Percentiles rank a stretch among this genome's conserved stretches.
Conservation (phyloP, 176 grass and related monocot species). For the Poa pratensis region DNA sequence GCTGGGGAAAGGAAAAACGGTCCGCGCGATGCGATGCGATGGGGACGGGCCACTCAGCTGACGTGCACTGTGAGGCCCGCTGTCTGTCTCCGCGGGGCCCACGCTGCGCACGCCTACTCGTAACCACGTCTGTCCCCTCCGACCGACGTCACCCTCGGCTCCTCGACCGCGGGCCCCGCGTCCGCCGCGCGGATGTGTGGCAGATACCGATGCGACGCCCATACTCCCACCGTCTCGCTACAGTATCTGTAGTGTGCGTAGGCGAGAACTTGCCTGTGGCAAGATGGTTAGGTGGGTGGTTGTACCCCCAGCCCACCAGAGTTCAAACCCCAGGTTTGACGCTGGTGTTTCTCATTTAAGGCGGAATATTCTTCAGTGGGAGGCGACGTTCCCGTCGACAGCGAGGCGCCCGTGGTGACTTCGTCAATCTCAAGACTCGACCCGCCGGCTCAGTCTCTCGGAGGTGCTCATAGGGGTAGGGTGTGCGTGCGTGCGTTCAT, state of each 20-base stretch:
- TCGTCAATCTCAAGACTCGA: too few relatives aligned
- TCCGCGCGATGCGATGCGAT: slow-evolving; percentile 25
- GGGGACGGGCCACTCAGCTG: slow-evolving; percentile 25
- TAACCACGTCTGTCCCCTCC: slow-evolving; percentile 7
- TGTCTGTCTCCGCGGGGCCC: neutral
- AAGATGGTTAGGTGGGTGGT: too few relatives aligned
- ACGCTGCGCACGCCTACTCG: neutral
- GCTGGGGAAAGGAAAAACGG: neutral
- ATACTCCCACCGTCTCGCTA: neutral
- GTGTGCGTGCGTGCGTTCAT: too few relatives aligned
- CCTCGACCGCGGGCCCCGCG: neutral
- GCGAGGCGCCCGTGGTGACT: too few relatives aligned
- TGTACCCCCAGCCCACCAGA: too few relatives aligned
- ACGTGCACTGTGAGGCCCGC: slow-evolving; percentile 37
- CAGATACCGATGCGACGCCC: neutral
- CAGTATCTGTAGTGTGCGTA: neutral
- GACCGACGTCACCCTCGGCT: neutral
- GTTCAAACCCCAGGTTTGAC: too few relatives aligned
- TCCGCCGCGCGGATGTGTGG: slow-evolving; percentile 26
- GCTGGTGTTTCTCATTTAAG: too few relatives aligned
- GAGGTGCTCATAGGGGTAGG: too few relatives aligned
- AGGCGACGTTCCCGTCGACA: too few relatives aligned
- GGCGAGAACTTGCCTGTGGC: too few relatives aligned
- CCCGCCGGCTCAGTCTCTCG: too few relatives aligned
- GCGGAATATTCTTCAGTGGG: too few relatives aligned